Conservation (phyloP, 192 early-diverging fungal species). For the Fimicolochytrium jonesii region DNA sequence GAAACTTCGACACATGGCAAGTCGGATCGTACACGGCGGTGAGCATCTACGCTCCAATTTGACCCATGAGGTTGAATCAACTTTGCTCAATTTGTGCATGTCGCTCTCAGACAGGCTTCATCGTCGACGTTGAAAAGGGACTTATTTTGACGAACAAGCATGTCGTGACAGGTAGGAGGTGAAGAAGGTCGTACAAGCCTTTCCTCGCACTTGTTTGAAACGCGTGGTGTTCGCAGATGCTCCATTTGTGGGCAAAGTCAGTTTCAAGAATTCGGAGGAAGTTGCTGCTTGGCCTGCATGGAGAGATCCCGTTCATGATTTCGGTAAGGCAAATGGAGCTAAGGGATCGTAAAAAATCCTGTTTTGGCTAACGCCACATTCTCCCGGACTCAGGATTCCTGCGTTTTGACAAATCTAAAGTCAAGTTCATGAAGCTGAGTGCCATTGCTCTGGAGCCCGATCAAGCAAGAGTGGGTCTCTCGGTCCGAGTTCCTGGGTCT, state of each 20-base stretch:
- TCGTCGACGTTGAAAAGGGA: conserved; percentile 67
- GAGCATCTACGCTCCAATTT: conserved; percentile 35
- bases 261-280: conserved; percentile 49
- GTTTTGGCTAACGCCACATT: too few relatives aligned
- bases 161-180: conserved; percentile 53
- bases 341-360: neutral
- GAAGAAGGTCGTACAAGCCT: too few relatives aligned
- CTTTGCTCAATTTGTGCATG: too few relatives aligned
- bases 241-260: conserved; percentile 43
- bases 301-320: conserved; percentile 62
- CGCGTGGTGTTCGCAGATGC: conserved; percentile 29
- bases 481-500: conserved; percentile 55
- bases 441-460: conserved; percentile 44
- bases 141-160: conserved; percentile 64
- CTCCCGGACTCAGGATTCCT: conserved; percentile 53
- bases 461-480: conserved; percentile 66
- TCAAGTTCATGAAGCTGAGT: conserved; percentile 63
- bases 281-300: conserved; percentile 68
- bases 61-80: conserved; percentile 13
- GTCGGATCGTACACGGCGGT: conserved; percentile 29
- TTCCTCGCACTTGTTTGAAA: too few relatives aligned
- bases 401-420: conserved; percentile 62
- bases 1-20: conserved; percentile 52
- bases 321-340: conserved; percentile 43
- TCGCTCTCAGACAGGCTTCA: conserved; percentile 72